phyloP scores from a whole-genome alignment of 345 rosid species.

The Salix udensis region DNA sequence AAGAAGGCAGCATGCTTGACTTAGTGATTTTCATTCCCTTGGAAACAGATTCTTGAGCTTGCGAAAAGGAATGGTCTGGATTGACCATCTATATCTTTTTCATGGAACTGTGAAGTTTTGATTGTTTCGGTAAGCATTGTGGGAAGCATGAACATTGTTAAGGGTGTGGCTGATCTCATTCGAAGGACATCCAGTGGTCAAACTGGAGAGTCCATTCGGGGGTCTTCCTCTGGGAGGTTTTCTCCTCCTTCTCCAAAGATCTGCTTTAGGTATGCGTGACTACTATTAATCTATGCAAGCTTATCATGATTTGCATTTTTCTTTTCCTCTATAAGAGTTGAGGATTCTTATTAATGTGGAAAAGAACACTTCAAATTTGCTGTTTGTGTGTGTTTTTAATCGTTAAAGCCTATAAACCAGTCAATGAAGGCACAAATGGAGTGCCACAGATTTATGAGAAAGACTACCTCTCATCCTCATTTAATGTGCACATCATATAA shows the following conservation, averaged over 20 bases:
- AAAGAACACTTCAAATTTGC: too few species aligned
- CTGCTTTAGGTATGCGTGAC: constrained; percentile 45
- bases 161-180: constrained; percentile 74
- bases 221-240: constrained; percentile 40
- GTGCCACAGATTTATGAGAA: too few species aligned
- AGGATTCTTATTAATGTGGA: not conserved
- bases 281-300: not conserved
- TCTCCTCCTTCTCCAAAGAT: constrained; percentile 51
- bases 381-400: too few species aligned
- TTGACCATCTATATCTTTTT: constrained; percentile 7
- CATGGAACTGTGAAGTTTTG: constrained; percentile 15
- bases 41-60: not conserved
- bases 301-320: not conserved
- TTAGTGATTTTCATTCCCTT: too few species aligned
- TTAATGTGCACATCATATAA: too few species aligned
- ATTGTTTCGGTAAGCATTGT: constrained; percentile 11
- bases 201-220: constrained; percentile 41
- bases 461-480: too few species aligned
- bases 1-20: too few species aligned
- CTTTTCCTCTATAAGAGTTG: not conserved
- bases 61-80: constrained; percentile 21
- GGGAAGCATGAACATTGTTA: constrained; percentile 62
- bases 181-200: constrained; percentile 53
- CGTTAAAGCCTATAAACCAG: too few species aligned
- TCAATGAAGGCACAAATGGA: too few species aligned